Conservation (phyloP, 106 monocot species). For the Posidonia australis region DNA sequence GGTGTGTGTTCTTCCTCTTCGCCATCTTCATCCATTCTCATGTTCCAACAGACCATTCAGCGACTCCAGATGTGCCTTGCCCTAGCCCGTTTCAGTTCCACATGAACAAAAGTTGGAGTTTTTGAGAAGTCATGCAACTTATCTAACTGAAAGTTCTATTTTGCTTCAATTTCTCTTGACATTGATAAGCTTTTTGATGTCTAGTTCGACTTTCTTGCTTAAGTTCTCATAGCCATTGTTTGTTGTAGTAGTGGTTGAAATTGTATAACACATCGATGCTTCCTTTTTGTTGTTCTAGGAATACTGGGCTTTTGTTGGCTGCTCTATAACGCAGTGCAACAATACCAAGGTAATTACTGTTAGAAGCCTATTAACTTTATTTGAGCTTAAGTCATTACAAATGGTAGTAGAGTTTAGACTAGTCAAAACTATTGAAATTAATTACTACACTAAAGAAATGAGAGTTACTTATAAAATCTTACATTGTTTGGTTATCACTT, state of each 20-base stretch:
- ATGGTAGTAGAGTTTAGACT: too few species aligned
- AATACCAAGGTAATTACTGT: too few species aligned
- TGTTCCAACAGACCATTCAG: conserved; percentile 92
- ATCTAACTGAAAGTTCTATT: not conserved
- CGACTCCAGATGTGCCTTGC: conserved; percentile 55
- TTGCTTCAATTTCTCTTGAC: not conserved
- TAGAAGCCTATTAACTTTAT: not conserved
- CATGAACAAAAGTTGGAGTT: not conserved
- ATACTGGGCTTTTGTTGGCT: too few species aligned
- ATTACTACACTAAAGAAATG: too few species aligned
- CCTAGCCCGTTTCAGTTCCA: not conserved
- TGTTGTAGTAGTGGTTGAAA: not conserved
- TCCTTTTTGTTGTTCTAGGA: too few species aligned
- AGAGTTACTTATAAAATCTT: too few species aligned
- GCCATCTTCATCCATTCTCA: conserved; percentile 20
- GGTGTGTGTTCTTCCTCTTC: not conserved
- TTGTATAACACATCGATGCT: not conserved
- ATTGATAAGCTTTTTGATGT: too few species aligned
- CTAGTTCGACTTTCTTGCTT: too few species aligned
- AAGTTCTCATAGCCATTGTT: not conserved
- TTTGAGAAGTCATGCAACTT: not conserved
- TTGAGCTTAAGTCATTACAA: too few species aligned
- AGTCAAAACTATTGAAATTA: too few species aligned
- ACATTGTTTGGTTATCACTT: too few species aligned
- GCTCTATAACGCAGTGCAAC: too few species aligned